phyloP scores from a whole-genome alignment of 441 rosid genomes.

The Syzygium syzygioides region DNA sequence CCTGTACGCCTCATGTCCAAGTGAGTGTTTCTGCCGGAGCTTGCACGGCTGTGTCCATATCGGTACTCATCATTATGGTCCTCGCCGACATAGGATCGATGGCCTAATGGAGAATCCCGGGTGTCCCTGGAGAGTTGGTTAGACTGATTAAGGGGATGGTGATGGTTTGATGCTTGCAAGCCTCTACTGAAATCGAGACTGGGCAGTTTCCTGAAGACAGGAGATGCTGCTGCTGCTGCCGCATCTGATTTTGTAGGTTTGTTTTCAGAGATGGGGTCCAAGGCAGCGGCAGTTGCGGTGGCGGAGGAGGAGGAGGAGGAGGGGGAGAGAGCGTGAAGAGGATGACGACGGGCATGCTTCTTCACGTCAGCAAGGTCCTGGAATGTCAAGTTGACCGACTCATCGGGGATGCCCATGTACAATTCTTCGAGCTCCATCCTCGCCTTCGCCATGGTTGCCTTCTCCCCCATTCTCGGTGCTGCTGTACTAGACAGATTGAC shows the following conservation, averaged over 20 bases:
- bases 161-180: slow-evolving; percentile 15
- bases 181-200: slow-evolving; percentile 43
- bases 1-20: background rate
- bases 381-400: slow-evolving; percentile 67
- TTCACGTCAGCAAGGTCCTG: slow-evolving; percentile 43
- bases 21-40: background rate
- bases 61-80: background rate
- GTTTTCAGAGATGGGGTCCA: slow-evolving; percentile 21
- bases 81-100: background rate
- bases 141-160: background rate
- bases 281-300: background rate
- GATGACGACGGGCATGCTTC: background rate
- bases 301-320: background rate
- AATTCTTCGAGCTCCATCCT: slow-evolving; percentile 57
- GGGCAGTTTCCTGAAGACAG: slow-evolving; percentile 28
- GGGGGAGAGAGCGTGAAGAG: background rate
- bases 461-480: slow-evolving; percentile 25
- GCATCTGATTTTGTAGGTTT: slow-evolving; percentile 4
- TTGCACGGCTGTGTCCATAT: background rate
- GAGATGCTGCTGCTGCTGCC: background rate
- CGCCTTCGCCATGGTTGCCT: slow-evolving; percentile 30
- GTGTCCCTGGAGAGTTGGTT: background rate
- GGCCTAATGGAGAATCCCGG: slow-evolving; percentile 1
- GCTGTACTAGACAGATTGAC: background rate
- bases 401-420: slow-evolving; percentile 60